These are phyloP conservation scores for Colletotrichum tabaci DNA, from an alignment of 2,329 filamentous ascomycete species.

Conservation along the genomic window DNA sequence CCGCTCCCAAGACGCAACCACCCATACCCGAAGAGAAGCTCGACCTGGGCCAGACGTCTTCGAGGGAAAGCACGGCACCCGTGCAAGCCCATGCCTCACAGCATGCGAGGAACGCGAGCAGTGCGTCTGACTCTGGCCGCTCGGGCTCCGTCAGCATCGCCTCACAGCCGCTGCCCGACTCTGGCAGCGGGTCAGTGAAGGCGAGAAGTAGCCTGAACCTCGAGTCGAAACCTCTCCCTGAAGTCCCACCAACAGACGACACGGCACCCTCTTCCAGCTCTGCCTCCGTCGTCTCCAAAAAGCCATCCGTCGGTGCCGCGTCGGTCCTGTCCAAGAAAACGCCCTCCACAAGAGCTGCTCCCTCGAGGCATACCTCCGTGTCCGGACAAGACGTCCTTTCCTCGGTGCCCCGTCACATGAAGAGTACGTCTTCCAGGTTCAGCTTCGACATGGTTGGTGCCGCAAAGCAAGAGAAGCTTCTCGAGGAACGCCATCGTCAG, in stretches of 20 bases:
- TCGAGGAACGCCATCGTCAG: slow-evolving; percentile 81
- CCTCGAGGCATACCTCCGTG: slow-evolving; percentile 68
- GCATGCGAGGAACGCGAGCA: slow-evolving; percentile 45
- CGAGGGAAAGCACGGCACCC: slow-evolving; percentile 43
- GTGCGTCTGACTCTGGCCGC: slow-evolving; percentile 50
- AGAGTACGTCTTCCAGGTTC: slow-evolving; percentile 84
- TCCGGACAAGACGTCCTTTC: slow-evolving; percentile 63
- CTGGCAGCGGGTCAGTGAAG: slow-evolving; percentile 48
- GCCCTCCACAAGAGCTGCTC: slow-evolving; percentile 55
- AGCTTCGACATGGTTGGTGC: slow-evolving; percentile 86
- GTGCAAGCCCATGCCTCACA: background rate
- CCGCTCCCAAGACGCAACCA: slow-evolving; percentile 29
- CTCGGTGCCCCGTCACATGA: slow-evolving; percentile 75
- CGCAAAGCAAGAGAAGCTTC: slow-evolving; percentile 76
- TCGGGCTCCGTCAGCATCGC: slow-evolving; percentile 46
- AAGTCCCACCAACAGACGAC: slow-evolving; percentile 58
- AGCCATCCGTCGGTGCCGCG: slow-evolving; percentile 47
- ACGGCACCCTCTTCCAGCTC: slow-evolving; percentile 49
- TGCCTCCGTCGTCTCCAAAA: slow-evolving; percentile 53
- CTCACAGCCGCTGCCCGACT: slow-evolving; percentile 47
- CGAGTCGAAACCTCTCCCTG: slow-evolving; percentile 42
- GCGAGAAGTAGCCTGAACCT: slow-evolving; percentile 40
- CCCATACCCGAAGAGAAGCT: slow-evolving; percentile 30
- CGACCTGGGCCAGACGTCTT: slow-evolving; percentile 43
- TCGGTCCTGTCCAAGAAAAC: slow-evolving; percentile 46